These are phyloP conservation scores for Marasmius sp. DNA, from an alignment of 1,284 basidiomycete genomes.

Conservation along the genomic window DNA sequence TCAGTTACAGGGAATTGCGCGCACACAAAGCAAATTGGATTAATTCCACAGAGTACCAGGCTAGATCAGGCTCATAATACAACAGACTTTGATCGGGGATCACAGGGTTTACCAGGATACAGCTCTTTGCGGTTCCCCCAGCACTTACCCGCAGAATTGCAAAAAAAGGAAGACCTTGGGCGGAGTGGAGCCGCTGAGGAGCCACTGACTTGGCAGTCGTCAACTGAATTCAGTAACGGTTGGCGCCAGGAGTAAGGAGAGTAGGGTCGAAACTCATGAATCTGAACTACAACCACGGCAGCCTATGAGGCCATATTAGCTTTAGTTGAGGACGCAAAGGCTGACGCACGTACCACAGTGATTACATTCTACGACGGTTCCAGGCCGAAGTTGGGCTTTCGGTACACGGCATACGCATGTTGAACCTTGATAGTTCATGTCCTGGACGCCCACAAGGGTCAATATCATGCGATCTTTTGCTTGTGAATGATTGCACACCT, in stretches of 20 bases:
- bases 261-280: conserved; percentile 41
- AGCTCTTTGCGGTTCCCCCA: background rate
- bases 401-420: conserved; percentile 98
- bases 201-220: no score
- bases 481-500: conserved; percentile 44
- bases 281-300: conserved; percentile 86
- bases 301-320: conserved; percentile 38
- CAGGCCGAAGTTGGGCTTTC: conserved; percentile 87
- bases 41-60: no score
- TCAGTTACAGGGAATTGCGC: no score
- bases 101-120: background rate
- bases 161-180: no score
- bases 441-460: conserved; percentile 46
- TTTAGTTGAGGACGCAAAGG: background rate
- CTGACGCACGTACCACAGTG: conserved; percentile 80
- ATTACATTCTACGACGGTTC: conserved; percentile 95
- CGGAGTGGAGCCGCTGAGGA: no score
- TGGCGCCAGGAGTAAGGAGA: no score
- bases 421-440: conserved; percentile 99
- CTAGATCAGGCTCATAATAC: background rate
- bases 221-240: no score
- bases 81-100: background rate
- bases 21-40: no score
- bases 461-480: conserved; percentile 7
- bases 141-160: background rate